These are phyloP conservation scores for Gelatoporia subvermispora DNA, from an alignment of 768 basidiomycete species.

Conservation along the genomic window DNA sequence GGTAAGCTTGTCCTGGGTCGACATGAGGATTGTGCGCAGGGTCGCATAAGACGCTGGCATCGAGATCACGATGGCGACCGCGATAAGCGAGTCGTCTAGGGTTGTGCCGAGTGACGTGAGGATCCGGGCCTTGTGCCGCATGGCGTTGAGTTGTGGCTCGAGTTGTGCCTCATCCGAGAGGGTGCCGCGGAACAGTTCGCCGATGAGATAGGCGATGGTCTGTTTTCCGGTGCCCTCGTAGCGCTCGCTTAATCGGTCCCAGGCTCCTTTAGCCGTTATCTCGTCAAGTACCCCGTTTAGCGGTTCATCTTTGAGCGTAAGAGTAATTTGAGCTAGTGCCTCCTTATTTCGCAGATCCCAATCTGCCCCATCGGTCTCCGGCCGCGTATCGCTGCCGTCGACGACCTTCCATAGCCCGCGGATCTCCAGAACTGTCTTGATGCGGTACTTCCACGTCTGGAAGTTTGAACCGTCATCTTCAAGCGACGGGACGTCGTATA, in stretches of 20 bases:
- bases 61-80: conserved; percentile 17
- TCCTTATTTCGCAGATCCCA: conserved; percentile 7
- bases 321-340: conserved; percentile 17
- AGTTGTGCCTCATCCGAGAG: conserved; percentile 14
- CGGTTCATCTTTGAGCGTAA: conserved; percentile 21
- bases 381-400: not conserved
- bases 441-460: conserved; percentile 11
- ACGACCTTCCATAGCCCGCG: conserved; percentile 5
- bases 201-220: conserved; percentile 17
- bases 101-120: conserved; percentile 11
- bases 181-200: conserved; percentile 17
- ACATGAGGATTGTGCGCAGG: conserved; percentile 19
- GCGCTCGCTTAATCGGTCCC: conserved; percentile 12
- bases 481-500: no score
- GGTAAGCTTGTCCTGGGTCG: not conserved
- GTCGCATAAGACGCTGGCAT: conserved; percentile 17
- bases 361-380: not conserved
- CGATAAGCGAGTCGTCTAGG: conserved; percentile 17
- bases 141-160: conserved; percentile 18
- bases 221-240: conserved; percentile 23
- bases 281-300: conserved; percentile 16
- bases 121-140: conserved; percentile 12
- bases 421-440: conserved; percentile 17
- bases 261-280: conserved; percentile 10
- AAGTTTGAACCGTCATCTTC: no score